These are phyloP conservation scores for Acer negundo DNA, from an alignment of 345 rosid genomes.

Conservation along the genomic window DNA sequence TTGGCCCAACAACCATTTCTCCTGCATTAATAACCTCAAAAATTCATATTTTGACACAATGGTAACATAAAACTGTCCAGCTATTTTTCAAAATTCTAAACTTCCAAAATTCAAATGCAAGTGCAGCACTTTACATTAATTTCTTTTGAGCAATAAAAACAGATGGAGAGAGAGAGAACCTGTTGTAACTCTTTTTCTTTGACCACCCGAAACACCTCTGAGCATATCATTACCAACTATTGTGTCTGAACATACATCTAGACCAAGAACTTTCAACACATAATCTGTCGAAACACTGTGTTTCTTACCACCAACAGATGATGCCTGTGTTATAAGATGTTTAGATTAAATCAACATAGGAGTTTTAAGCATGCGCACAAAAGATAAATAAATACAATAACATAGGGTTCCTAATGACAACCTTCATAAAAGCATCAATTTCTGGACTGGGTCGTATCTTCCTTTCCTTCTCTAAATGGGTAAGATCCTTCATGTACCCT, in stretches of 20 bases:
- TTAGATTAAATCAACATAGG: conserved; percentile 9
- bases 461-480: conserved; percentile 66
- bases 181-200: conserved; percentile 88
- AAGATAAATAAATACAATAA: not conserved
- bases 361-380: not conserved
- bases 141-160: not conserved
- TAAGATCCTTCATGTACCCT: conserved; percentile 69
- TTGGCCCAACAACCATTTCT: conserved; percentile 96
- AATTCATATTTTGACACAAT: not conserved
- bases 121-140: not conserved
- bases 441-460: conserved; percentile 71
- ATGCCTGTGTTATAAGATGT: conserved; percentile 53
- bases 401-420: conserved; percentile 19
- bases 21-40: conserved; percentile 45
- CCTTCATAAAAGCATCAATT: conserved; percentile 98
- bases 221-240: conserved; percentile 88
- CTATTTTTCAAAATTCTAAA: not conserved
- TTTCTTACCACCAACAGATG: conserved; percentile 69
- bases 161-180: conserved; percentile 49
- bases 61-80: not conserved
- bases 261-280: conserved; percentile 83
- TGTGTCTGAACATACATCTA: conserved; percentile 88
- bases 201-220: conserved; percentile 97
- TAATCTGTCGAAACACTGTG: conserved; percentile 86
- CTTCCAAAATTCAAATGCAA: not conserved